Conservation (phyloP, 2,329 filamentous ascomycete species). For the Verticillium albo-atrum region DNA sequence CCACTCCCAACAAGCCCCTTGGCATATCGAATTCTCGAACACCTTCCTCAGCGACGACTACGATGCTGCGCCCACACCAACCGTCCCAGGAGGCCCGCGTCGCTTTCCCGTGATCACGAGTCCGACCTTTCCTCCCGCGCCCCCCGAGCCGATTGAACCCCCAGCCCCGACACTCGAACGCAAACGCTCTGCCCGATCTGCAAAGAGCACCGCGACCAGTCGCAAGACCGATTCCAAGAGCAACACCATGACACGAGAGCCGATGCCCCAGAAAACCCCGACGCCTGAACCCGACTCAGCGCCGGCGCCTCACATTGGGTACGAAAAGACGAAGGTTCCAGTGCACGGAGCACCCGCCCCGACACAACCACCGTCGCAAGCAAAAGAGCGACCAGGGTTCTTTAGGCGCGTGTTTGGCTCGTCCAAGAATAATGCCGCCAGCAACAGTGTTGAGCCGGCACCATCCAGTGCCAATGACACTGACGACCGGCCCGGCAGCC, state of each 20-base stretch:
- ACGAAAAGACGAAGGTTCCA: constrained; percentile 53
- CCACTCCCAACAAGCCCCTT: constrained; percentile 24
- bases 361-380: constrained; percentile 39
- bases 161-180: constrained; percentile 2
- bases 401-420: constrained; percentile 88
- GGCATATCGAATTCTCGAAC: constrained; percentile 45
- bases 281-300: constrained; percentile 48
- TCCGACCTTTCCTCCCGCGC: constrained; percentile 17
- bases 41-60: constrained; percentile 52
- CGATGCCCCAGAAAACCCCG: constrained; percentile 24
- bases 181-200: constrained; percentile 3
- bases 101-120: constrained; percentile 17
- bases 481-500: constrained; percentile 29
- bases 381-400: constrained; percentile 77
- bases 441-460: constrained; percentile 1
- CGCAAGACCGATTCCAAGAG: constrained; percentile 2
- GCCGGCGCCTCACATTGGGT: constrained; percentile 54
- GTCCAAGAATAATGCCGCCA: constrained; percentile 47
- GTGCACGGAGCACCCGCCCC: constrained; percentile 45
- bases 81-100: constrained; percentile 74
- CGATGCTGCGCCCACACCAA: constrained; percentile 83
- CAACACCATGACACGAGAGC: not conserved
- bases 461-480: constrained; percentile 21
- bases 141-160: constrained; percentile 19
- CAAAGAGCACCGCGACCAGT: constrained; percentile 6